Evolutionary conservation across 2,329 filamentous ascomycete genomes (phyloP).

Genomic region (Magnaporthiopsis incrustans): DNA sequence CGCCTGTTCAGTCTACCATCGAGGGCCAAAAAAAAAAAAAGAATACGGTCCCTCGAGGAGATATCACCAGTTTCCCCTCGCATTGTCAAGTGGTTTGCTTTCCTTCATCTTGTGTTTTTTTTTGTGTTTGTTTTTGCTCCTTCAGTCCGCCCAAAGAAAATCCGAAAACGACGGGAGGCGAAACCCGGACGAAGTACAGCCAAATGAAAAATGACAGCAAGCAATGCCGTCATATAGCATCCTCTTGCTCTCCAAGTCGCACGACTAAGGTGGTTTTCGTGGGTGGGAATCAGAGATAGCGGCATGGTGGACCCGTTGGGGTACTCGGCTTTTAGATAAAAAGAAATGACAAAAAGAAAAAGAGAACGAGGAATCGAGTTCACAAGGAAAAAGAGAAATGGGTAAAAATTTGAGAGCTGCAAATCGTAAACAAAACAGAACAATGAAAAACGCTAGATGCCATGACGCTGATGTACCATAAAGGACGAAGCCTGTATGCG

Average conservation of each 20-base stretch:
- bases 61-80: not conserved
- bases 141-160: not conserved
- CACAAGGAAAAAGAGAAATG: conserved; percentile 6
- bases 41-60: no score
- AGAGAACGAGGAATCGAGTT: conserved; percentile 11
- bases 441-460: conserved; percentile 36
- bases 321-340: not conserved
- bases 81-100: not conserved
- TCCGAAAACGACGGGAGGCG: not conserved
- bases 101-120: not conserved
- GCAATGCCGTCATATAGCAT: not conserved
- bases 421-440: conserved; percentile 10
- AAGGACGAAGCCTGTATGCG: conserved; percentile 28
- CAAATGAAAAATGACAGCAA: not conserved
- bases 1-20: no score
- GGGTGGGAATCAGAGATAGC: no score
- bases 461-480: conserved; percentile 31
- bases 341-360: not conserved
- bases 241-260: no score
- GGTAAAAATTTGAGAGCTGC: conserved; percentile 10
- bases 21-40: no score
- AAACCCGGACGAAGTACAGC: not conserved
- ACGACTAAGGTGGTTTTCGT: no score
- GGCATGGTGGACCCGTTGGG: no score
- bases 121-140: conserved; percentile 12